phyloP scores from a whole-genome alignment of 2,329 filamentous ascomycete genomes.

The Chrysoporthe puriensis region DNA sequence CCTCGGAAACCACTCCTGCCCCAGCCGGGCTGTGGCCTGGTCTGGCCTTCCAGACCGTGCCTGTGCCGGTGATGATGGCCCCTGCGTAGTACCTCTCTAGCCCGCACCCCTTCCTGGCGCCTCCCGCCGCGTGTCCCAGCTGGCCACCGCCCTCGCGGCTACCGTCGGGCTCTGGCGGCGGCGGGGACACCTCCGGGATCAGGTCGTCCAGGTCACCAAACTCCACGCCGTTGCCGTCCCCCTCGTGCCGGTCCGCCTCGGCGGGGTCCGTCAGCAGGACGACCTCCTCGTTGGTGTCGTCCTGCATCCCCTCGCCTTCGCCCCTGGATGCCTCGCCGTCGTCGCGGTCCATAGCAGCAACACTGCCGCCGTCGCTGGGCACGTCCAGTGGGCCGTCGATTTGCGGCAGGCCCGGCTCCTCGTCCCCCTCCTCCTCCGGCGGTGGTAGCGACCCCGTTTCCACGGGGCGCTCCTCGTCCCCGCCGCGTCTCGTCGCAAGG shows the following conservation, averaged over 20 bases:
- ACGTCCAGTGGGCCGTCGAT: background rate
- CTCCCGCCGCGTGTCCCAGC: background rate
- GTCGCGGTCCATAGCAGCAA: too few relatives aligned
- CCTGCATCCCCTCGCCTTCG: background rate
- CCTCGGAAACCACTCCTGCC: background rate
- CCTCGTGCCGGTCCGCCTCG: background rate
- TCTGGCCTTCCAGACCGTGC: background rate
- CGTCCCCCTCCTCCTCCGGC: too few relatives aligned
- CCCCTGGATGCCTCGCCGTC: background rate
- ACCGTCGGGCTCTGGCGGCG: background rate
- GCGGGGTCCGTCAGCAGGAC: background rate
- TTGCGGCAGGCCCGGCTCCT: background rate
- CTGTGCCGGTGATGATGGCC: conserved; percentile 1
- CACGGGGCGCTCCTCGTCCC: too few relatives aligned
- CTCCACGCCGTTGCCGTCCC: background rate
- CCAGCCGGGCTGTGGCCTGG: too few relatives aligned
- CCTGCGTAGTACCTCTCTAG: background rate
- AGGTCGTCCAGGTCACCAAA: background rate
- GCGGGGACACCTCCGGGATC: background rate
- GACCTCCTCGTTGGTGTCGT: conserved; percentile 16
- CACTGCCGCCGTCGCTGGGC: background rate
- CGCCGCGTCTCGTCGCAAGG: background rate
- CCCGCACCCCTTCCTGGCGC: background rate
- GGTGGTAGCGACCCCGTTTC: background rate
- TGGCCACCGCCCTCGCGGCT: background rate